These are phyloP conservation scores for Pichia cephalocereana DNA, from an alignment of 805 yeast species.

Conservation along the genomic window DNA sequence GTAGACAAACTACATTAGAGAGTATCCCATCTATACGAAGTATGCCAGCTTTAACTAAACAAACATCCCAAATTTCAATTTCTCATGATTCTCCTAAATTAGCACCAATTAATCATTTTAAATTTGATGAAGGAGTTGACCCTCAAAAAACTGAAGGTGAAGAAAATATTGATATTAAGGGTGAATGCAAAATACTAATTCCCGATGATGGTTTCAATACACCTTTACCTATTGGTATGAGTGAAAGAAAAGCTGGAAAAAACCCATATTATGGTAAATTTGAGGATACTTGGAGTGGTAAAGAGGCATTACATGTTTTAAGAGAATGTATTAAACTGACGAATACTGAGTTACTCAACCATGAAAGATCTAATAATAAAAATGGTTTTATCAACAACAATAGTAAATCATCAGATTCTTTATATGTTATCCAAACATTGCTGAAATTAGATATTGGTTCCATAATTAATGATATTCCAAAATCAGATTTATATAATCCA, in stretches of 20 bases:
- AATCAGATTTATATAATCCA: constrained; percentile 33
- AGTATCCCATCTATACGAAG: constrained; percentile 5
- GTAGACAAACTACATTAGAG: constrained; percentile 11
- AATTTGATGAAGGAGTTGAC: constrained; percentile 12
- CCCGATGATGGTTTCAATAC: constrained; percentile 38
- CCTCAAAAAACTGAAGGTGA: constrained; percentile 3
- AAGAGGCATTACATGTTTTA: constrained; percentile 27
- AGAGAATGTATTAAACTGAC: constrained; percentile 1
- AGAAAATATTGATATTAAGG: not conserved
- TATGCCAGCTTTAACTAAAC: constrained; percentile 6
- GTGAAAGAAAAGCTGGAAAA: constrained; percentile 45
- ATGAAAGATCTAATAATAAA: not conserved
- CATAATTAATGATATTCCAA: constrained; percentile 7
- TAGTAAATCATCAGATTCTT: not conserved
- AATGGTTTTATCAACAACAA: not conserved
- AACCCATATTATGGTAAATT: constrained; percentile 41
- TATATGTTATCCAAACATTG: constrained; percentile 32
- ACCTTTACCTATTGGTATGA: constrained; percentile 51
- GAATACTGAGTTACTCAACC: not conserved
- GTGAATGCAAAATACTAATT: not conserved
- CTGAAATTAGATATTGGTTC: constrained; percentile 26
- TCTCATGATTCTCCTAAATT: constrained; percentile 9
- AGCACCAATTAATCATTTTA: constrained; percentile 2
- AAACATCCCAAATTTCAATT: constrained; percentile 9
- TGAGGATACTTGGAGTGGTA: constrained; percentile 49